phyloP scores from a whole-genome alignment of 805 yeast genomes.

The Suhomyces pyralidae region DNA sequence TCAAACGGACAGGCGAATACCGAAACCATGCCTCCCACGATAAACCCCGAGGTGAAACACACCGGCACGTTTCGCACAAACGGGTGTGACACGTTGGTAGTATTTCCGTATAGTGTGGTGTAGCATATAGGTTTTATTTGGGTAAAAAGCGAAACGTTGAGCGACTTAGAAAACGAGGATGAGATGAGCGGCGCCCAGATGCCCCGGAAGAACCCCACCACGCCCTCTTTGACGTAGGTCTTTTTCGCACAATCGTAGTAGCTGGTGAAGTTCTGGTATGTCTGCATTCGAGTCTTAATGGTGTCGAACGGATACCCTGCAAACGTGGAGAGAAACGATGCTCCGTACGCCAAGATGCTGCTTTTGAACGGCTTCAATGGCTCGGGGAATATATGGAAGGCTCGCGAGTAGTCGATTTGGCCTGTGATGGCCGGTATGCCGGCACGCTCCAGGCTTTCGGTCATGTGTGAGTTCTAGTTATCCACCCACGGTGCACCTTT shows the following conservation, averaged over 20 bases:
- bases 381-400: slow-evolving; percentile 49
- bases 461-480: neutral
- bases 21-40: slow-evolving; percentile 65
- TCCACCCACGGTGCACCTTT: neutral
- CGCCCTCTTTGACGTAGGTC: slow-evolving; percentile 61
- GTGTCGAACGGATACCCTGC: slow-evolving; percentile 86
- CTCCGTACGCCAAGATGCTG: slow-evolving; percentile 58
- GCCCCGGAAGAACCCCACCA: slow-evolving; percentile 72
- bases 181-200: slow-evolving; percentile 69
- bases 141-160: slow-evolving; percentile 65
- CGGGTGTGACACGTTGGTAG: slow-evolving; percentile 33
- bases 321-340: slow-evolving; percentile 61
- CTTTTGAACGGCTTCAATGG: slow-evolving; percentile 51
- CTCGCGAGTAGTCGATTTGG: slow-evolving; percentile 42
- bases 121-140: slow-evolving; percentile 43
- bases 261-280: slow-evolving; percentile 56
- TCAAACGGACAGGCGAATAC: slow-evolving; percentile 81
- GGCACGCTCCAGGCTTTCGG: slow-evolving; percentile 1
- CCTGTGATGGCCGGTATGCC: slow-evolving; percentile 62
- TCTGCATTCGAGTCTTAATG: slow-evolving; percentile 83
- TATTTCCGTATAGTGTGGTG: slow-evolving; percentile 12
- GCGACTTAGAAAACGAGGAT: slow-evolving; percentile 60
- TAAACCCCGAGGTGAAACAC: slow-evolving; percentile 54
- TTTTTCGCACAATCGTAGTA: slow-evolving; percentile 54
- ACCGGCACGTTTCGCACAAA: slow-evolving; percentile 39